These are phyloP conservation scores for Colletotrichum nymphaeae DNA, from an alignment of 2,329 filamentous ascomycete genomes.

Conservation along the genomic window DNA sequence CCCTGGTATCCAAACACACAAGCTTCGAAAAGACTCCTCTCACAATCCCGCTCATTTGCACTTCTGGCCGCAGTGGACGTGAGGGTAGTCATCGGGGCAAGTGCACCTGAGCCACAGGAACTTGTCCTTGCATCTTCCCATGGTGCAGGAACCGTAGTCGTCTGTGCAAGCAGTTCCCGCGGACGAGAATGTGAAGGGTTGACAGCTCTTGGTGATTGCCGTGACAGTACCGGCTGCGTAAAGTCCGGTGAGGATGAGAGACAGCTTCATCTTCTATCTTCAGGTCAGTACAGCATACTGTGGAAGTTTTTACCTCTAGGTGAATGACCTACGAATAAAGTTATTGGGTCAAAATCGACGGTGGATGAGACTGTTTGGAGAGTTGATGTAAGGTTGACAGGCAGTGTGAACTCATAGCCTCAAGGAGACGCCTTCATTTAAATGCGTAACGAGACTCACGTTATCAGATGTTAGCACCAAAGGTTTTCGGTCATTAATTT, in stretches of 20 bases:
- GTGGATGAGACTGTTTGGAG: too few species aligned
- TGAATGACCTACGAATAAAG: too few species aligned
- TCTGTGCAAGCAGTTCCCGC: neutral
- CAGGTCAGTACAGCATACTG: neutral
- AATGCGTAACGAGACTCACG: too few species aligned
- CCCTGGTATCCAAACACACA: too few species aligned
- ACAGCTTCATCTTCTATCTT: conserved; percentile 4
- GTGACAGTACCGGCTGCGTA: conserved; percentile 5
- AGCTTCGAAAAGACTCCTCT: too few species aligned
- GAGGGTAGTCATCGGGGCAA: neutral
- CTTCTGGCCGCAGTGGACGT: neutral
- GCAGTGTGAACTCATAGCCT: too few species aligned
- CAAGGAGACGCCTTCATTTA: too few species aligned
- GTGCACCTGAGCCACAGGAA: neutral
- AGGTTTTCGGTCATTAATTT: too few species aligned
- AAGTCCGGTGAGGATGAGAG: conserved; percentile 4
- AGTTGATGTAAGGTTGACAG: too few species aligned
- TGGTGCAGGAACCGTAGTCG: neutral
- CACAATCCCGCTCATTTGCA: neutral
- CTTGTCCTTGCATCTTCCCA: neutral
- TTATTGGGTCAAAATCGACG: too few species aligned
- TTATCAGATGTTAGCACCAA: too few species aligned
- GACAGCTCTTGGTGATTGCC: conserved; percentile 2
- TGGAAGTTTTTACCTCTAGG: too few species aligned
- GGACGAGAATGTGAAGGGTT: neutral